Base-by-base conservation (phyloP, 129 eudicot genomes). In the Rutidosis leptorrhynchoides region DNA sequence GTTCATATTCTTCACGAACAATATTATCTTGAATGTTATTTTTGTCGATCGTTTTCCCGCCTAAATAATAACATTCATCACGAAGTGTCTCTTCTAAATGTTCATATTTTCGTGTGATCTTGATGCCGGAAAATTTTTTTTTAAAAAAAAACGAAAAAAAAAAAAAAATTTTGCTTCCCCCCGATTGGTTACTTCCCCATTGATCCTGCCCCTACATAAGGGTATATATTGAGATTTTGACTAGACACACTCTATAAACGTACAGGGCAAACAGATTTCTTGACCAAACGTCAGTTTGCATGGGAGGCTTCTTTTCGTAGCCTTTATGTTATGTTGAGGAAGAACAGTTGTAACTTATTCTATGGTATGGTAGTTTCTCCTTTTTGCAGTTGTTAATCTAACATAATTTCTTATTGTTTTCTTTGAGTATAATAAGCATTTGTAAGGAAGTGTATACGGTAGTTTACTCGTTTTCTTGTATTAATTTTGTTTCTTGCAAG, bases 301-400 rank as follows among this genome's bases (percentile, higher is more conserved):
- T 94, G 99, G 99, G 95, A 94, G 77, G 83, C 86, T 21, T 78
- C 99, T 45, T 89, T 94, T 64, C 86, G 99, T 53, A 86, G 96
- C 77, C 90, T 94, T 59, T 94, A 89, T 72, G 81, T 82, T 75
- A 74, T 82, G 95, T 78, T 94, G 21, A 76, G 97, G 68, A 94
- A 86, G 81, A 89, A 79, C 52, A 54, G 64, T 57, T 94, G 97
- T 42, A 73, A 81, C 76, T 46, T 94, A 4, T 94, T 94, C 65
- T 94, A 94, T 55, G 99, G 99, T 94, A 94, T 54, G 99, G 99
- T 93, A 93, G 42, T 55, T 23, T 45, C 58, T 29, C 48, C 10
- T 45, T 49, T 49, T 10, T 49, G 8, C 3, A 20, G 22, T 49
- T 49, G 12, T 46, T 46, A 21, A 5, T 46, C 42, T 7, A 35